Evolutionary conservation across 148 eudicot species (phyloP), one percentile per base, ranked within the genome.

Genomic region (Chenopodium quinoa): DNA sequence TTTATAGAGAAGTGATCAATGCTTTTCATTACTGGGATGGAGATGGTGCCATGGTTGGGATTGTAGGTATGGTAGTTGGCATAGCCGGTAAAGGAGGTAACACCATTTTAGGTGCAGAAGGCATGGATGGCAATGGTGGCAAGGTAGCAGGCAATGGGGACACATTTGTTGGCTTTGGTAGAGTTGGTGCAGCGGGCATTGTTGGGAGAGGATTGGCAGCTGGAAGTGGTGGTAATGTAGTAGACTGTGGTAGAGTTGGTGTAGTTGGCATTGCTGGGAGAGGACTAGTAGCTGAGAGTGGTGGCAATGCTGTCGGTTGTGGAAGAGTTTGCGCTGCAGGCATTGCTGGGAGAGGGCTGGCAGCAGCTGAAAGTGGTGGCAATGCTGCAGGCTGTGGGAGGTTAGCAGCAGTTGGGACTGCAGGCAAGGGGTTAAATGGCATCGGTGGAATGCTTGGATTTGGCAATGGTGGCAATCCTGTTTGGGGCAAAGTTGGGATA

Each of bases 391-490:
- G 77, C 0, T 46, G 31, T 50, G 77, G 37, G 20, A 27, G 77
- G 77, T 76, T 76, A 47, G 48, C 29, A 9, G 16, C 50, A 6
- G 69, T 4, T 17, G 68, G 68, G 25, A 58, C 14, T 58, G 48
- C 19, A 4, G 78, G 68, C 17, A 76, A 76, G 2, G 68, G 50
- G 68, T 32, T 76, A 48, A 52, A 76, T 56, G 78, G 67, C 67
- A 56, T 56, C 2, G 48, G 67, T 56, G 78, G 48, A 19, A 29
- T 16, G 68, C 76, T 48, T n/a, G 40, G 31, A 31, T 46, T 66
- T 29, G 32, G 17, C 29, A 66, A 17, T 66, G 37, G 34, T 9
- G 70, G 70, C 10, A 27, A 66, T 4, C 75, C 75, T 40, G 75
- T 44, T 71, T 71, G 52, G 22, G 52, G 54, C 75, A 44, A 2